Conservation (phyloP, 805 yeast genomes). For the Ascoidea asiatica region DNA sequence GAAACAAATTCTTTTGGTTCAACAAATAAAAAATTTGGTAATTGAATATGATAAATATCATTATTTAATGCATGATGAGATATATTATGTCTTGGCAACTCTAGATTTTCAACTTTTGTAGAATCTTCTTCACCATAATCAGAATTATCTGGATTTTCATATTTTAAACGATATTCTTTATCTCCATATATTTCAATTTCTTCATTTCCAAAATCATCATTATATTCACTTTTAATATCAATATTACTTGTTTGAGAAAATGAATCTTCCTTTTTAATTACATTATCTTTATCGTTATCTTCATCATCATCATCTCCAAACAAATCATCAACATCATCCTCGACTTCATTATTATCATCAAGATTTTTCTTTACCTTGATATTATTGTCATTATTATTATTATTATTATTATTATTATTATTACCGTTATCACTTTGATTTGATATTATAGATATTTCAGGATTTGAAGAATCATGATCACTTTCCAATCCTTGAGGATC, state of each 20-base stretch:
- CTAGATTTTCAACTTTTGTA: conserved; percentile 14
- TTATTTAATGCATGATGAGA: conserved; percentile 30
- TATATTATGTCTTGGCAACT: conserved; percentile 26
- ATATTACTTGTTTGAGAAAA: conserved; percentile 10
- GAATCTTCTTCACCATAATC: conserved; percentile 19
- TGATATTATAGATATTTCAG: too few relatives aligned
- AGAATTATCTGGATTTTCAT: conserved; percentile 18
- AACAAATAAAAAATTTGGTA: conserved; percentile 74
- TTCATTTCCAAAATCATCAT: conserved; percentile 14
- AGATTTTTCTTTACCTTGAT: too few relatives aligned
- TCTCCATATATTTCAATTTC: too few relatives aligned
- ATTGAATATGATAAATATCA: conserved; percentile 35
- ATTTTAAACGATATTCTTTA: too few relatives aligned
- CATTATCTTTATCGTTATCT: conserved; percentile 5
- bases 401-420: too few relatives aligned
- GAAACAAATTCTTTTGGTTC: conserved; percentile 87
- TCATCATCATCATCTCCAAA: conserved; percentile 25
- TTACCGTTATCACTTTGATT: too few relatives aligned
- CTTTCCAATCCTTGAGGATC: too few relatives aligned
- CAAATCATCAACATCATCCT: conserved; percentile 27
- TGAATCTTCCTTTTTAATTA: conserved; percentile 15
- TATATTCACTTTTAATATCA: conserved; percentile 16
- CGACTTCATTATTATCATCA: too few relatives aligned
- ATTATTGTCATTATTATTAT: too few relatives aligned
- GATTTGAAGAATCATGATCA: too few relatives aligned